These are phyloP conservation scores for Sutorius australiensis DNA, from an alignment of 768 basidiomycete genomes.

Conservation along the genomic window DNA sequence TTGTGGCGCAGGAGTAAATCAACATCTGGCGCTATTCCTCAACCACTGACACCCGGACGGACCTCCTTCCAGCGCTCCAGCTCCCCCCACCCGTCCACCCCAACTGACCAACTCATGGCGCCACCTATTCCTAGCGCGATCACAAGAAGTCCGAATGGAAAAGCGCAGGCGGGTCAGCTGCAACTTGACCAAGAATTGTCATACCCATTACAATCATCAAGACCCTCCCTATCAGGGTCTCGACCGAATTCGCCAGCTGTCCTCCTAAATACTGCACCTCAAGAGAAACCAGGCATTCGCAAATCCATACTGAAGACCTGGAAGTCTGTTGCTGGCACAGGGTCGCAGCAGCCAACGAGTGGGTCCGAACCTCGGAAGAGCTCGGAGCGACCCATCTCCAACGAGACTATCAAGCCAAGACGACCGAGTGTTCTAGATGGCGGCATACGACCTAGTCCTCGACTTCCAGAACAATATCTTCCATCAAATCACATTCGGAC, in stretches of 20 bases:
- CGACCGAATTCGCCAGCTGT: constrained; percentile 27
- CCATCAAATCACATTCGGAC: constrained; percentile 30
- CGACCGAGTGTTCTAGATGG: constrained; percentile 47
- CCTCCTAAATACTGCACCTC: constrained; percentile 19
- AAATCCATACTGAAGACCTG: constrained; percentile 73
- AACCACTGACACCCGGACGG: constrained; percentile 35
- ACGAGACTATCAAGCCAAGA: constrained; percentile 36
- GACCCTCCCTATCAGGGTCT: constrained; percentile 34
- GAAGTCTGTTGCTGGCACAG: constrained; percentile 45
- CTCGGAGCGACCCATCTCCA: constrained; percentile 36
- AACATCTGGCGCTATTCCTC: constrained; percentile 34
- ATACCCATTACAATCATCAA: constrained; percentile 45
- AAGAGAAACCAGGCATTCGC: constrained; percentile 45
- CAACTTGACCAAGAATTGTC: constrained; percentile 61
- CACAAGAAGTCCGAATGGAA: constrained; percentile 18
- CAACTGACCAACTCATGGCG: constrained; percentile 26
- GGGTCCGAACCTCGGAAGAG: constrained; percentile 35
- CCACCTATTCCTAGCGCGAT: constrained; percentile 25
- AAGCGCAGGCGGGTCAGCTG: constrained; percentile 42
- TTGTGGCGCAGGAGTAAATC: constrained; percentile 74
- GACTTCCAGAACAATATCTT: constrained; percentile 51
- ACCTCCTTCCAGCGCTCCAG: constrained; percentile 31
- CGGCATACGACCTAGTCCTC: constrained; percentile 59
- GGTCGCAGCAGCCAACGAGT: constrained; percentile 27
- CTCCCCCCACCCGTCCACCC: constrained; percentile 34